Evolutionary conservation across 257 asterid genomes (phyloP).

Genomic region (Petunia secreta): DNA sequence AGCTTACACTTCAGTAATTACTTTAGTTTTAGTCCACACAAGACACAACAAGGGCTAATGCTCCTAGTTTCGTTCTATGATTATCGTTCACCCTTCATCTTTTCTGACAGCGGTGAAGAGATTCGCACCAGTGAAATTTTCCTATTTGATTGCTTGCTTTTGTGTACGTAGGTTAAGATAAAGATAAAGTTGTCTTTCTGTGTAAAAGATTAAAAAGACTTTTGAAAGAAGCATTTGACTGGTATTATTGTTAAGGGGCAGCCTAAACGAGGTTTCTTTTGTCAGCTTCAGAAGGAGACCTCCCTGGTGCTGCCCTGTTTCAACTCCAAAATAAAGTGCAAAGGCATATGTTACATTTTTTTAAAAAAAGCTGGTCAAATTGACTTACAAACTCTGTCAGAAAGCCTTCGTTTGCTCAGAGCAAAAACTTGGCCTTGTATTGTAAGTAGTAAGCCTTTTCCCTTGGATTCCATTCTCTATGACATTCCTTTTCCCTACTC

Average conservation of each 20-base stretch:
- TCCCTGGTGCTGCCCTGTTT: neutral
- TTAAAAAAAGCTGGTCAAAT: neutral
- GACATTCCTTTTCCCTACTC: neutral
- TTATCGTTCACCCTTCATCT: neutral
- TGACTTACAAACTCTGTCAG: constrained; percentile 21
- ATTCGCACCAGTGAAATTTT: neutral
- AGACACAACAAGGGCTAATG: neutral
- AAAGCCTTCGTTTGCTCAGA: neutral
- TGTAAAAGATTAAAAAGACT: neutral
- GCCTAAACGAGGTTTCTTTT: neutral
- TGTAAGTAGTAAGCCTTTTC: neutral
- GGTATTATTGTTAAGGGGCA: neutral
- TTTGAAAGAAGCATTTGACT: neutral
- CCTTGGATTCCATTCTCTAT: neutral
- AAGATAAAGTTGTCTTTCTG: neutral
- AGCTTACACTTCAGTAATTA: neutral
- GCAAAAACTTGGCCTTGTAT: neutral
- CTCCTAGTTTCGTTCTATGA: neutral
- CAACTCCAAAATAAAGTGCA: neutral
- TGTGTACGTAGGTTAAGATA: neutral
- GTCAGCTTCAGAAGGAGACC: constrained; percentile 26
- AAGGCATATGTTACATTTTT: neutral
- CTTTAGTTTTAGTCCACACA: neutral
- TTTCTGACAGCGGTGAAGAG: neutral
- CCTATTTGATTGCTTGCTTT: neutral